phyloP scores from a whole-genome alignment of 768 basidiomycete genomes.

The Pleurotus eryngii region DNA sequence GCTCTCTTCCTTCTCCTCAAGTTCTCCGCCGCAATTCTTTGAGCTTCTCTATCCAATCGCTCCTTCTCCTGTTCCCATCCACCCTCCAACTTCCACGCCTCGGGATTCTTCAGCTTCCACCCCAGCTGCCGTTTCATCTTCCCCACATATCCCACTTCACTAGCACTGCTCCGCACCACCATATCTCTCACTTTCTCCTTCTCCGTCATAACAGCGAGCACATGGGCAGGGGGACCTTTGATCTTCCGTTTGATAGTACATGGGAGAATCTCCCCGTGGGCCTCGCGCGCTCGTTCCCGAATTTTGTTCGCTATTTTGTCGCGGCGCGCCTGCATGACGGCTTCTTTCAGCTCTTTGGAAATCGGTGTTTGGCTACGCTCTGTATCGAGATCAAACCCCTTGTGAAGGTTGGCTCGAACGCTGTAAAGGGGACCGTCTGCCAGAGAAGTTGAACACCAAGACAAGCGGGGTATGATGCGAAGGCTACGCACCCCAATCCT shows the following conservation, averaged over 20 bases:
- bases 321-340: constrained; percentile 52
- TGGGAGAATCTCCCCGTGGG: constrained; percentile 55
- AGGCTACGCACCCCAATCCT: constrained; percentile 40
- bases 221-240: constrained; percentile 62
- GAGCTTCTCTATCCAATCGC: constrained; percentile 21
- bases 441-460: background rate
- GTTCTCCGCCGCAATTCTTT: constrained; percentile 26
- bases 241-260: constrained; percentile 44
- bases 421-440: background rate
- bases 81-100: constrained; percentile 31
- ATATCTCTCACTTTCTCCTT: constrained; percentile 45
- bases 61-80: constrained; percentile 26
- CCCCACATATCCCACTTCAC: constrained; percentile 74
- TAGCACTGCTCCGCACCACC: constrained; percentile 43
- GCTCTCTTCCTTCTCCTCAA: constrained; percentile 15
- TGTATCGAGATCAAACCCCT: constrained; percentile 28
- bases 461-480: background rate
- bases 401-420: constrained; percentile 1
- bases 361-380: constrained; percentile 40
- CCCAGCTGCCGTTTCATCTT: constrained; percentile 56
- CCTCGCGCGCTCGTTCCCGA: constrained; percentile 55
- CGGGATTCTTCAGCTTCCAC: constrained; percentile 40
- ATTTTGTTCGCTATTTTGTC: constrained; percentile 67
- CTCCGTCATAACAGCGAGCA: constrained; percentile 50
- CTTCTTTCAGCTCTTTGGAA: constrained; percentile 44